Percentiles rank a stretch among this genome's conserved stretches.
Conservation (phyloP, 345 rosid species). For the Salix viminalis region DNA sequence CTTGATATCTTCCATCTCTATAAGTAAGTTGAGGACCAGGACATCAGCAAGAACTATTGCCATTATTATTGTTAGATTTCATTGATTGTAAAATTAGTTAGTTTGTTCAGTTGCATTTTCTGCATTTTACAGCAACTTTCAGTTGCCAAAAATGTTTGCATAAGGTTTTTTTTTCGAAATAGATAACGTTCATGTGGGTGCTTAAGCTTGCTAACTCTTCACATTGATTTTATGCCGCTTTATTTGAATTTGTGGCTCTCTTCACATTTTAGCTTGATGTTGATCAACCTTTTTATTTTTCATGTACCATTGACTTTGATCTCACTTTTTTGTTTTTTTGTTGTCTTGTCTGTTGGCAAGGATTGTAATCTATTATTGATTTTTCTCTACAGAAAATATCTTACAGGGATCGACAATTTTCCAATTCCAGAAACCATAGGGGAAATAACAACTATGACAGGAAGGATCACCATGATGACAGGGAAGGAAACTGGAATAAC, state of each 20-base stretch:
- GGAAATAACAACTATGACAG: conserved; percentile 64
- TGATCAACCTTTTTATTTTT: neutral
- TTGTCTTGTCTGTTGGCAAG: neutral
- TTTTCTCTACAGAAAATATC: conserved; percentile 49
- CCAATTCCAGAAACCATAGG: conserved; percentile 42
- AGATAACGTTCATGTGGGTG: neutral
- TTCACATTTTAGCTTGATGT: neutral
- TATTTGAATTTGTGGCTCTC: neutral
- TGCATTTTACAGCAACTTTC: neutral
- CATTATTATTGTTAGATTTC: neutral
- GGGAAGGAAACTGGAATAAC: conserved; percentile 71
- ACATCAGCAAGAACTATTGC: neutral
- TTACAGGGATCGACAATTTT: conserved; percentile 49
- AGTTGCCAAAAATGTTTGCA: neutral
- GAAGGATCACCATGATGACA: conserved; percentile 59
- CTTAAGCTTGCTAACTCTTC: too few species aligned
- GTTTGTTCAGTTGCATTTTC: neutral
- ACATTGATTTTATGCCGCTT: neutral
- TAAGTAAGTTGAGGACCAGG: neutral
- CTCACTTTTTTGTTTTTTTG: neutral
- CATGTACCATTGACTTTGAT: neutral
- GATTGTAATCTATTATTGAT: neutral
- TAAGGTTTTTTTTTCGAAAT: neutral
- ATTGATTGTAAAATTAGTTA: neutral
- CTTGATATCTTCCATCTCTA: neutral